Evolutionary conservation across 306 rosid genomes (phyloP).

Genomic region (Citrullus mucosospermus): DNA sequence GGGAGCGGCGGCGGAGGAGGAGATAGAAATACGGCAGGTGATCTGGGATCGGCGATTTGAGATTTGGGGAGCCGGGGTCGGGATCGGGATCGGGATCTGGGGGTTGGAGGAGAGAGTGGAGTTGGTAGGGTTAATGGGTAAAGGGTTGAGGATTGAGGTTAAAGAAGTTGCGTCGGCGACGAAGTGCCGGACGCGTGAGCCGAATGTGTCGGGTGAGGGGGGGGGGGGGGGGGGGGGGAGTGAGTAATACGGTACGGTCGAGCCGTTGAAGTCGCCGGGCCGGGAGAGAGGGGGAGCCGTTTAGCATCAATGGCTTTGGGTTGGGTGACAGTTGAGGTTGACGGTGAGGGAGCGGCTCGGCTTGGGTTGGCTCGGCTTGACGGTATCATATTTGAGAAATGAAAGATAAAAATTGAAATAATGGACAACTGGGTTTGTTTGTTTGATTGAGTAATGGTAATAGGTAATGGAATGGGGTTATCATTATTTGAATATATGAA

Average conservation of each 20-base stretch:
- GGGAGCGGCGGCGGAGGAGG: not conserved
- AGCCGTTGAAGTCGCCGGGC: slow-evolving; percentile 12
- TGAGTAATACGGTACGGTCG: slow-evolving; percentile 11
- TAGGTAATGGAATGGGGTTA: too few species aligned
- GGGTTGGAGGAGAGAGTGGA: not conserved
- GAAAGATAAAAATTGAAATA: not conserved
- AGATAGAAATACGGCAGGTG: not conserved
- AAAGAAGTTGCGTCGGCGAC: slow-evolving; percentile 13
- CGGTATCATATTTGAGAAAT: not conserved
- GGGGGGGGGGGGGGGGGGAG: not conserved
- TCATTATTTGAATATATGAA: not conserved
- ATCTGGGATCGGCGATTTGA: not conserved
- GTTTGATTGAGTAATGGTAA: too few species aligned
- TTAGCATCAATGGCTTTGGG: not conserved
- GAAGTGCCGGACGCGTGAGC: slow-evolving; percentile 19
- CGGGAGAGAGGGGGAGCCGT: slow-evolving; percentile 1
- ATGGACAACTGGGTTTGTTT: not conserved
- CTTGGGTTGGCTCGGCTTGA: not conserved
- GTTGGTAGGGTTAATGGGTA: not conserved
- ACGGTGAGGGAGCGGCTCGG: not conserved
- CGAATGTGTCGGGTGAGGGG: slow-evolving; percentile 4
- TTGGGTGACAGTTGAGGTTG: not conserved
- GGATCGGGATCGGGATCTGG: not conserved
- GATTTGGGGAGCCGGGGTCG: not conserved
- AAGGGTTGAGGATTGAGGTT: not conserved